Base-by-base conservation (phyloP, 2,329 filamentous ascomycete species). In the Colletotrichum theobromicola region DNA sequence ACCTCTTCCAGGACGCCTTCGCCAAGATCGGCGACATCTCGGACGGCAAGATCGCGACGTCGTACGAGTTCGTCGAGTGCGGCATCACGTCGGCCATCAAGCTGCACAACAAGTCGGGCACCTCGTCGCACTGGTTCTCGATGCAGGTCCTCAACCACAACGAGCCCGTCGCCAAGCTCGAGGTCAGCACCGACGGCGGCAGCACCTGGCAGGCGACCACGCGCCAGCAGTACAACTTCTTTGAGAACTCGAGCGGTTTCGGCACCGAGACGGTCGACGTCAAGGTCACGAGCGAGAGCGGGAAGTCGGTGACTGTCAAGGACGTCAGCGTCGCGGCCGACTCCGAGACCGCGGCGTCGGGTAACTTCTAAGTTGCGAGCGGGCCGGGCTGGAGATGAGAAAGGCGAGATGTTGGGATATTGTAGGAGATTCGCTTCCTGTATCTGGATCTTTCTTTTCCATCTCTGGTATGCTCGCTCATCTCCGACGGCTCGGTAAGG, bases 101-200 rank as follows among this genome's bases (percentile, higher is more conserved):
- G n/a, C 81, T 87, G 10, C 84, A 84, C 78, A 87, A 85, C 81
- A 88, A 88, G 81, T 81, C 80, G 18, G 86, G 86, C 12, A 84
- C 85, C 6, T 87, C 84, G 7, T 64, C 77, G n/a, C 81, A 83
- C 79, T 88, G 84, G 85, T 83, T 81, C 78, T 81, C 80, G 57
- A 83, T 84, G 86, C 92, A 94, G 81, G 91, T 93, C 57, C 85
- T 92, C 78, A 93, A 93, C 82, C 84, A 89, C 78, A 92, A 92
- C 80, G 85, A 89, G 74, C 85, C 87, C 18, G 87, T 93, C 53
- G 78, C 84, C 67, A 86, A 83, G 76, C 85, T 93, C 28, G 91
- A 93, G 77, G 91, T 93, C 72, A 91, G 89, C 73, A 90, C 86
- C 21, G 88, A 93, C 78, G 87, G 89, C 13, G 91, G 91, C 21